A percentile compares a stretch with the other conserved stretches of the same genome.
phyloP scores from a whole-genome alignment of 2,329 filamentous ascomycete genomes.

The Trichoderma simmonsii region DNA sequence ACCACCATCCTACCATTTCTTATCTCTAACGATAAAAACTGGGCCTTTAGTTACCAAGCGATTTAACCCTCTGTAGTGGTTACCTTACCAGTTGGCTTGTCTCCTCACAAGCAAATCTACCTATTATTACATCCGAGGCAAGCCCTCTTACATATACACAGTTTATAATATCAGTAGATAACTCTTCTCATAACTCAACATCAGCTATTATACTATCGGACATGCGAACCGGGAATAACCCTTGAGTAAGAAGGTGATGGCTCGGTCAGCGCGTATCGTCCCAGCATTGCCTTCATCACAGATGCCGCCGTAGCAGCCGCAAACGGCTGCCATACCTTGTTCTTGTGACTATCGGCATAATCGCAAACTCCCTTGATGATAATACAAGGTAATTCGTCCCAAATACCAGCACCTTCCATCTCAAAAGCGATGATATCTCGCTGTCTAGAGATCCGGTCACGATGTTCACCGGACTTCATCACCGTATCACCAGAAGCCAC shows the following conservation, averaged over 20 bases:
- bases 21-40: background rate
- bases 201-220: background rate
- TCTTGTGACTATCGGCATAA: background rate
- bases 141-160: background rate
- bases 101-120: background rate
- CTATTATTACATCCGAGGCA: background rate
- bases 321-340: background rate
- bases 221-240: background rate
- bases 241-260: background rate
- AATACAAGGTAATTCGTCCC: background rate
- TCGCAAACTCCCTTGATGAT: background rate
- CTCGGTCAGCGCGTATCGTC: background rate
- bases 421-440: background rate
- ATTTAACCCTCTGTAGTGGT: background rate
- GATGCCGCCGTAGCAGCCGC: background rate
- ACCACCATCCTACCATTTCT: background rate
- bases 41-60: background rate
- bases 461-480: background rate
- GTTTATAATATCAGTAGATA: background rate
- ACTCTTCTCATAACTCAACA: background rate
- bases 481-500: background rate
- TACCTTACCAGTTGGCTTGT: background rate
- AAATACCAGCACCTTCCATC: background rate
- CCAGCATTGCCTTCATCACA: background rate
- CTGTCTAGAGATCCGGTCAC: background rate